Conservation (phyloP, 345 rosid genomes). For the Anastatica hierochuntica region DNA sequence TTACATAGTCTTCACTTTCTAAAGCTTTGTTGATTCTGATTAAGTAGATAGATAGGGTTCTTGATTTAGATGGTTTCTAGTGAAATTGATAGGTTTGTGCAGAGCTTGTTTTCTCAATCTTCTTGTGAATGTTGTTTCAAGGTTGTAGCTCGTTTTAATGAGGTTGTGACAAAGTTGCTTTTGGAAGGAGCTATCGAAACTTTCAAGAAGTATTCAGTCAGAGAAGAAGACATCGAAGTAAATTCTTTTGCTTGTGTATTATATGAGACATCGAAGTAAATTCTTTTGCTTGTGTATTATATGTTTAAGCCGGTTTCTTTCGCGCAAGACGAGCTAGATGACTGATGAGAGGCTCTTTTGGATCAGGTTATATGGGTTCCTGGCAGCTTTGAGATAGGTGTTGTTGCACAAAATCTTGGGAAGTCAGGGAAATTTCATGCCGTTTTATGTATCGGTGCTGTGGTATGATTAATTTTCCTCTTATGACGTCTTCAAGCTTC, state of each 20-base stretch:
- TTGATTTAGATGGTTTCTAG: background rate
- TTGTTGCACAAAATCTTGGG: constrained; percentile 69
- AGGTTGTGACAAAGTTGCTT: constrained; percentile 69
- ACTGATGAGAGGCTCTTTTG: too few relatives aligned
- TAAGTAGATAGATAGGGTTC: background rate
- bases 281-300: too few relatives aligned
- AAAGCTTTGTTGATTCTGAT: background rate
- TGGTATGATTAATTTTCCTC: constrained; percentile 52
- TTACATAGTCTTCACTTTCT: too few relatives aligned
- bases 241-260: constrained; percentile 1
- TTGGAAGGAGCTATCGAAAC: constrained; percentile 86
- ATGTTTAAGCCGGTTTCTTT: too few relatives aligned
- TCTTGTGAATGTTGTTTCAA: constrained; percentile 1
- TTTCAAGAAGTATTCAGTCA: constrained; percentile 69
- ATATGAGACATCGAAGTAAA: constrained; percentile 65
- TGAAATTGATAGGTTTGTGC: background rate
- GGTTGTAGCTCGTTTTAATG: constrained; percentile 98
- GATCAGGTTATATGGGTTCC: constrained; percentile 99
- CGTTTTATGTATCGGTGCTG: constrained; percentile 87
- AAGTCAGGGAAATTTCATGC: constrained; percentile 67
- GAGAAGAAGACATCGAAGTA: constrained; percentile 78
- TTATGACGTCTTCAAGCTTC: background rate
- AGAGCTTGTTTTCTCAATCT: background rate
- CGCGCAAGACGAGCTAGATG: too few relatives aligned
- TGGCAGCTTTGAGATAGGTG: constrained; percentile 74